Percentiles rank a stretch among this genome's conserved stretches.
These are phyloP conservation scores for Eutrema salsugineum DNA, from an alignment of 441 rosid genomes.

Conservation along the genomic window DNA sequence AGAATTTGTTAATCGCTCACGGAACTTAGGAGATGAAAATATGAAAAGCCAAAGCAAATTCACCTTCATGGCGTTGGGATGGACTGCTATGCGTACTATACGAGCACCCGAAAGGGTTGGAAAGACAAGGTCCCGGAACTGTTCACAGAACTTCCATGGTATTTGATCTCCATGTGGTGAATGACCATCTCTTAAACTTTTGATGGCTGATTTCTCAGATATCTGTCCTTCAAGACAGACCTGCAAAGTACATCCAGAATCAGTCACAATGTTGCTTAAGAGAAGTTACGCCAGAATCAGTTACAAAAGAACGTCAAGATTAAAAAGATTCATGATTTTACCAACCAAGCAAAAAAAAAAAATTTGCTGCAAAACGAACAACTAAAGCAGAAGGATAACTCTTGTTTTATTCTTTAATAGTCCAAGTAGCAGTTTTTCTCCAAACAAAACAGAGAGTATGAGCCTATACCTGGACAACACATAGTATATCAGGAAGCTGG, in stretches of 20 bases:
- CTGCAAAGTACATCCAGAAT: slow-evolving; percentile 35
- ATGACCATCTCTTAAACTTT: slow-evolving; percentile 76
- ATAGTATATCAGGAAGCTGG: slow-evolving; percentile 92
- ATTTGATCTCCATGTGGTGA: slow-evolving; percentile 97
- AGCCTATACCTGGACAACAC: slow-evolving; percentile 77
- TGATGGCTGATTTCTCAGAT: slow-evolving; percentile 76
- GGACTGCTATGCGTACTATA: slow-evolving; percentile 95
- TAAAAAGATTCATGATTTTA: neutral
- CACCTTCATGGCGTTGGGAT: slow-evolving; percentile 98
- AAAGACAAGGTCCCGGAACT: slow-evolving; percentile 74
- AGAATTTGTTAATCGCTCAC: slow-evolving; percentile 37
- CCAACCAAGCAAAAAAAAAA: neutral
- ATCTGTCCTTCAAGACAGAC: slow-evolving; percentile 95
- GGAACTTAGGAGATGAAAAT: slow-evolving; percentile 61
- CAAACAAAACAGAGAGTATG: neutral
- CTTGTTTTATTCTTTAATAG: neutral
- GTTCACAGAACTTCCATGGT: slow-evolving; percentile 98
- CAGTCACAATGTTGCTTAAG: neutral
- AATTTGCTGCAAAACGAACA: neutral
- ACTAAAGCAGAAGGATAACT: neutral
- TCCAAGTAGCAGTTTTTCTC: neutral
- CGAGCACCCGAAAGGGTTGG: slow-evolving; percentile 98
- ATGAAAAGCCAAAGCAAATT: neutral
- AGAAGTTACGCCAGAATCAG: slow-evolving; percentile 2
- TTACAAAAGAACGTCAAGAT: neutral